Percentiles rank a stretch among this genome's conserved stretches.
phyloP scores from a whole-genome alignment of 208 protist species.

The Leishmania arabica region DNA sequence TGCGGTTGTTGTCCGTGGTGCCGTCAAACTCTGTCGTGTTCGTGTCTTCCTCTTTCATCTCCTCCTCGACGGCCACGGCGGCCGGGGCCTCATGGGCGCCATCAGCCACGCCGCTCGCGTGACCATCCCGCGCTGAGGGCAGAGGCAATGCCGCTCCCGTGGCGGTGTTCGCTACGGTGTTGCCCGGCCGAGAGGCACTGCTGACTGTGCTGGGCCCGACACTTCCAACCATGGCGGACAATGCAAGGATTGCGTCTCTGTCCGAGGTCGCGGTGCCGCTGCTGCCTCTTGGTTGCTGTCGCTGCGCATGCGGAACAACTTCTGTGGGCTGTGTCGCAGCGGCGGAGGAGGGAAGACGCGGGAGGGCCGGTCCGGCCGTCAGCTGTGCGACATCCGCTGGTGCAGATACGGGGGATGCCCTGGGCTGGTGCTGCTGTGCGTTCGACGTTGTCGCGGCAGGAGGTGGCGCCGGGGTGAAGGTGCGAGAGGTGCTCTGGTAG shows the following conservation, averaged over 20 bases:
- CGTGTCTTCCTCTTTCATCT: too few relatives aligned
- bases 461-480: conserved; percentile 4
- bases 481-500: conserved; percentile 39
- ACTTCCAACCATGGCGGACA: neutral
- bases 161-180: neutral
- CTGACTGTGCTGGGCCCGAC: neutral
- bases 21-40: neutral
- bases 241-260: neutral
- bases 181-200: neutral
- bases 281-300: neutral
- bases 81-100: neutral
- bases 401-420: neutral
- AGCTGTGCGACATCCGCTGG: neutral
- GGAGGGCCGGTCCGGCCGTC: neutral
- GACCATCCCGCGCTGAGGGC: neutral
- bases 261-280: neutral
- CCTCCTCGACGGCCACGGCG: neutral
- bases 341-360: neutral
- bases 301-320: neutral
- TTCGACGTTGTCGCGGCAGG: neutral
- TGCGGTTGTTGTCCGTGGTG: conserved; percentile 1
- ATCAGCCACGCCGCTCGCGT: neutral
- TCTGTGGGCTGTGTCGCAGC: neutral
- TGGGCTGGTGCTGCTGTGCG: neutral
- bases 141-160: conserved; percentile 3